These are phyloP conservation scores for Fusarium pininemorale DNA, from an alignment of 2,329 filamentous ascomycete genomes.

Conservation along the genomic window DNA sequence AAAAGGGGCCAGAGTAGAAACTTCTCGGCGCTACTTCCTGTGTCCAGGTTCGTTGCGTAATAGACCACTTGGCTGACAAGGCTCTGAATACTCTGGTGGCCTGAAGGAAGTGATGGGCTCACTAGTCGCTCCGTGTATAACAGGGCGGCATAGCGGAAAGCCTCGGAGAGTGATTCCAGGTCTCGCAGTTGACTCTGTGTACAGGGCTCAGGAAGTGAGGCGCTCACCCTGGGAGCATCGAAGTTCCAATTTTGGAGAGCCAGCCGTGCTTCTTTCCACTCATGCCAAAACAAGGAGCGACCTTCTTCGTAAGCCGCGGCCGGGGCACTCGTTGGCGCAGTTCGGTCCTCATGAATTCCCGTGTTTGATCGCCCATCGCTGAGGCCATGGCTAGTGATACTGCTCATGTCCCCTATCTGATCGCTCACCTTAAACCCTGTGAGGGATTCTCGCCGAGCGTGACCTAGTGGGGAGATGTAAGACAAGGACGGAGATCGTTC, in stretches of 20 bases:
- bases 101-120: slow-evolving; percentile 76
- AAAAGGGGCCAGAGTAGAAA: slow-evolving; percentile 95
- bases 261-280: slow-evolving; percentile 83
- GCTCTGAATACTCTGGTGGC: slow-evolving; percentile 81
- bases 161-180: slow-evolving; percentile 84
- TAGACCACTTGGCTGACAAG: slow-evolving; percentile 84
- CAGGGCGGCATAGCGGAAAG: slow-evolving; percentile 88
- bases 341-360: slow-evolving; percentile 64
- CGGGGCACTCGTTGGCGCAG: slow-evolving; percentile 53
- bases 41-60: slow-evolving; percentile 82
- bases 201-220: slow-evolving; percentile 59
- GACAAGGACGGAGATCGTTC: slow-evolving; percentile 51
- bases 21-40: slow-evolving; percentile 78
- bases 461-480: slow-evolving; percentile 52
- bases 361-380: slow-evolving; percentile 74
- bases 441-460: slow-evolving; percentile 52
- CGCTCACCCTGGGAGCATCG: slow-evolving; percentile 61
- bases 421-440: slow-evolving; percentile 38
- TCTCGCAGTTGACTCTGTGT: slow-evolving; percentile 74
- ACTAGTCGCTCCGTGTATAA: slow-evolving; percentile 91
- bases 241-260: slow-evolving; percentile 86
- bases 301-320: slow-evolving; percentile 65
- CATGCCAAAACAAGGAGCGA: slow-evolving; percentile 77
- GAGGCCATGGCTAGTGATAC: slow-evolving; percentile 64
- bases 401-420: slow-evolving; percentile 43